These are phyloP conservation scores for Aspergillus pseudoglaucus DNA, from an alignment of 2,329 filamentous ascomycete genomes.

Conservation along the genomic window DNA sequence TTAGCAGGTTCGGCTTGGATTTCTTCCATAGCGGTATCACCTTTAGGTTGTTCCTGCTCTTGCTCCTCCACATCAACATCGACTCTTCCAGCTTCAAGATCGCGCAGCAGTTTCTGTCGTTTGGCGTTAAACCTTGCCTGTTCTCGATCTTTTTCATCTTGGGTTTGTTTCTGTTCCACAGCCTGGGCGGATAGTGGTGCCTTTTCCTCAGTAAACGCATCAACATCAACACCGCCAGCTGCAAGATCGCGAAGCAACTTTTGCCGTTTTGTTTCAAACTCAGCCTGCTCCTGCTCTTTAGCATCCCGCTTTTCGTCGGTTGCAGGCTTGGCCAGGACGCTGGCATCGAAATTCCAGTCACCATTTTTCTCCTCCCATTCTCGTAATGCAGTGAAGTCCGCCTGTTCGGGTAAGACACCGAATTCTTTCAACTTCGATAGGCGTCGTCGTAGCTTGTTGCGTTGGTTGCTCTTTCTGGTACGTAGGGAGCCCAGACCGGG, in stretches of 20 bases:
- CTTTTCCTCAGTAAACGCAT: conserved; percentile 24
- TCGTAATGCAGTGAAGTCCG: conserved; percentile 46
- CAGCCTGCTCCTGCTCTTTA: conserved; percentile 27
- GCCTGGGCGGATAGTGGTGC: conserved; percentile 15
- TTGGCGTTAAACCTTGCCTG: conserved; percentile 45
- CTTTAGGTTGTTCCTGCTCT: conserved; percentile 1
- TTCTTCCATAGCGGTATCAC: conserved; percentile 6
- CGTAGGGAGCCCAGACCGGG: conserved; percentile 45
- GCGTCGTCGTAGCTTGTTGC: conserved; percentile 45
- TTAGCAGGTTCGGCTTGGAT: conserved; percentile 14
- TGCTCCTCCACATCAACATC: conserved; percentile 35
- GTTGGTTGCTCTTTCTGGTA: conserved; percentile 52
- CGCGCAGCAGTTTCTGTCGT: conserved; percentile 46
- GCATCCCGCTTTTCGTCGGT: conserved; percentile 11
- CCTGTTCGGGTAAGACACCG: conserved; percentile 47
- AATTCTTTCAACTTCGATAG: conserved; percentile 48
- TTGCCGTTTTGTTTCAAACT: conserved; percentile 47
- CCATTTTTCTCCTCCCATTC: conserved; percentile 27
- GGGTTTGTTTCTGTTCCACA: conserved; percentile 6
- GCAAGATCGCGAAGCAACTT: conserved; percentile 48
- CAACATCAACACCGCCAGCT: conserved; percentile 48
- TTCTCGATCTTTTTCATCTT: conserved; percentile 17
- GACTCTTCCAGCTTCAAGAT: conserved; percentile 47
- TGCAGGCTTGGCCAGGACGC: conserved; percentile 7
- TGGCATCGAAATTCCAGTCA: conserved; percentile 12